Conservation (phyloP, 139 green algal genomes). For the Yamagishiella unicocca region DNA sequence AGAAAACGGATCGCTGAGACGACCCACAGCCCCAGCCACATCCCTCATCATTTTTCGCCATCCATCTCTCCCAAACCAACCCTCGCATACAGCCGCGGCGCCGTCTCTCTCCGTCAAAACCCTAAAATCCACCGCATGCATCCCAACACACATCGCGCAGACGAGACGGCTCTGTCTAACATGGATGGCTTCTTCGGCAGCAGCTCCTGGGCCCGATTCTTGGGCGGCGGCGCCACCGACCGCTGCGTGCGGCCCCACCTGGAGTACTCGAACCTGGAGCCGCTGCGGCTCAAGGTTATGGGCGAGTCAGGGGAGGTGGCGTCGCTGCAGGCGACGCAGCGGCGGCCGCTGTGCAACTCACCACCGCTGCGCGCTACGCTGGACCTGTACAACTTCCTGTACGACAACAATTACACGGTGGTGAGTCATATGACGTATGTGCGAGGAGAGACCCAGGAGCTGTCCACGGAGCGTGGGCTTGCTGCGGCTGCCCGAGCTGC, state of each 20-base stretch:
- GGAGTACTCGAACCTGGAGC: constrained; percentile 5
- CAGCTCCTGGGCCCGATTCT: background rate
- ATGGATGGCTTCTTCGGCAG: constrained; percentile 42
- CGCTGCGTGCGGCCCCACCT: constrained; percentile 14
- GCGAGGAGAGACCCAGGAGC: background rate
- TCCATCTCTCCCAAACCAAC: too few relatives aligned
- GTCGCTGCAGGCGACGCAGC: background rate
- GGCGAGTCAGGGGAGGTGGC: background rate
- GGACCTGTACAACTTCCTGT: constrained; percentile 43
- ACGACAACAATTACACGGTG: constrained; percentile 27
- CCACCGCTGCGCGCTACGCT: constrained; percentile 7
- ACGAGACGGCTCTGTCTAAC: constrained; percentile 56
- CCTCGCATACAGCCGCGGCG: too few relatives aligned
- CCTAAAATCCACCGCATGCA: too few relatives aligned
- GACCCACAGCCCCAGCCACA: too few relatives aligned
- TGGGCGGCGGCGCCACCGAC: background rate
- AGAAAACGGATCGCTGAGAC: too few relatives aligned
- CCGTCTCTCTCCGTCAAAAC: too few relatives aligned
- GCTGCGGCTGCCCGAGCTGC: too few relatives aligned
- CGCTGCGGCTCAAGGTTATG: background rate
- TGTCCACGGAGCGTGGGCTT: too few relatives aligned
- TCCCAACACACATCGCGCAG: too few relatives aligned
- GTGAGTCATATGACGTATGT: background rate
- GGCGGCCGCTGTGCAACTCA: constrained; percentile 11
- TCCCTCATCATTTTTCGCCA: too few relatives aligned